Evolutionary conservation across 176 grass and related monocot genomes (phyloP).

Genomic region (maize (Zea mays)): DNA sequence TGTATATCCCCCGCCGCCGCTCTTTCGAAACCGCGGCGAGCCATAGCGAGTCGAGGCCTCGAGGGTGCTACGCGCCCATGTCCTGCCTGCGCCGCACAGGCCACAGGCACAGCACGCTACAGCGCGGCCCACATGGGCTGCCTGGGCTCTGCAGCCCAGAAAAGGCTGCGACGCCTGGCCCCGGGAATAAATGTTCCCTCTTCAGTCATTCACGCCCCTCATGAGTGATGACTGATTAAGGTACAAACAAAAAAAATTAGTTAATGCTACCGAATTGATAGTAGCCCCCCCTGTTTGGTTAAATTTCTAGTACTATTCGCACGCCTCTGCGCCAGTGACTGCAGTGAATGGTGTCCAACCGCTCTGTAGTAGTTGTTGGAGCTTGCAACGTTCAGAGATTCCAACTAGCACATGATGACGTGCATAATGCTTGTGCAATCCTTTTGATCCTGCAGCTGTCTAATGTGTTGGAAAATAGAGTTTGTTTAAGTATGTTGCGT

Average conservation of each 20-base stretch:
- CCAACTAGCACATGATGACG: neutral
- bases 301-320: neutral
- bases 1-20: neutral
- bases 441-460: no score
- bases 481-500: no score
- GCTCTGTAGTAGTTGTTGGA: neutral
- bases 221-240: neutral
- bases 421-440: neutral
- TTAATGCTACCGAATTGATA: neutral
- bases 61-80: conserved; percentile 12
- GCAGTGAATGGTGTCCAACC: neutral
- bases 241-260: neutral
- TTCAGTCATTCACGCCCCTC: neutral
- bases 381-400: neutral
- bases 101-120: conserved; percentile 2
- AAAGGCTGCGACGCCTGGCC: conserved; percentile 53
- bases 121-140: conserved; percentile 39
- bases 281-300: neutral
- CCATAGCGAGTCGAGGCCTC: conserved; percentile 33
- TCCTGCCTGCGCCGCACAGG: conserved; percentile 9
- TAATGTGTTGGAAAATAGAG: no score
- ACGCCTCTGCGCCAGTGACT: neutral
- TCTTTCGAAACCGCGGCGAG: conserved; percentile 9
- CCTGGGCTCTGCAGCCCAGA: conserved; percentile 36
- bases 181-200: conserved; percentile 45